Conservation (phyloP, 257 asterid genomes). For the Petrea volubilis region DNA sequence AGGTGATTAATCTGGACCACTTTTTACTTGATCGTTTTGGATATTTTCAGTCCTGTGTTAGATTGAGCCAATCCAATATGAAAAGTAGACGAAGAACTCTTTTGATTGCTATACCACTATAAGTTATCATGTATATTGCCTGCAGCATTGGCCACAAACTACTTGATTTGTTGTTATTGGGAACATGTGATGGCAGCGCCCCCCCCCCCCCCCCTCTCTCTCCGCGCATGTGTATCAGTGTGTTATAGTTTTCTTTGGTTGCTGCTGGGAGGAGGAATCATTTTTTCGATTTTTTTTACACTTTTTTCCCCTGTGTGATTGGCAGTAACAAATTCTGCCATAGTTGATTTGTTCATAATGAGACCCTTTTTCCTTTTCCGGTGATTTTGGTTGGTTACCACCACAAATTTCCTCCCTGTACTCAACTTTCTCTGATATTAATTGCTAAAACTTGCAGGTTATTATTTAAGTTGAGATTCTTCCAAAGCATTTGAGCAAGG, state of each 20-base stretch:
- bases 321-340: background rate
- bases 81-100: background rate
- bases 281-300: background rate
- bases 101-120: background rate
- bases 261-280: background rate
- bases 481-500: background rate
- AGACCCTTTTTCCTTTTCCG: background rate
- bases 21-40: background rate
- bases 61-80: background rate
- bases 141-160: background rate
- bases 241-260: background rate
- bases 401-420: background rate
- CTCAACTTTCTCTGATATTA: background rate
- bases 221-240: background rate
- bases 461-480: background rate
- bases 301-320: background rate
- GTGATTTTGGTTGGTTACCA: background rate
- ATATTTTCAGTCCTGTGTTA: background rate
- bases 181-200: too few species aligned
- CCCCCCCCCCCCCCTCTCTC: background rate
- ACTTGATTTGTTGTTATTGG: background rate
- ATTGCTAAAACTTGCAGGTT: slow-evolving; percentile 12
- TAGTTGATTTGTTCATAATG: background rate
- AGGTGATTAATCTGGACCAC: background rate
- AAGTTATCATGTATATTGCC: background rate